phyloP scores from a whole-genome alignment of 2,329 filamentous ascomycete species.

The Ophiostoma tasmaniense region DNA sequence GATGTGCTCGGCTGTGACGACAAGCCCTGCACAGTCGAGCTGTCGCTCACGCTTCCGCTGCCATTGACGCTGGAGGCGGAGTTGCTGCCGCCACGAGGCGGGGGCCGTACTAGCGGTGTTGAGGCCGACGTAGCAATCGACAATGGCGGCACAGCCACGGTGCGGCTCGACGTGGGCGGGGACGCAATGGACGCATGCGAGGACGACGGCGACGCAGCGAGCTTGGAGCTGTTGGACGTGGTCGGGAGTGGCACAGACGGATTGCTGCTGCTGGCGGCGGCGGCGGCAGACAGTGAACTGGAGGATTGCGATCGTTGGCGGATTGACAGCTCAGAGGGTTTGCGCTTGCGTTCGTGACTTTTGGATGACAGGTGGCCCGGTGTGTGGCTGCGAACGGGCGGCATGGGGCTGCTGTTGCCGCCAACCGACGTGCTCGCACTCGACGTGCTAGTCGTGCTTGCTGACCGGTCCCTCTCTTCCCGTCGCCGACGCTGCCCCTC shows the following conservation, averaged over 20 bases:
- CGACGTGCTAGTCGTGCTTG: constrained; percentile 26
- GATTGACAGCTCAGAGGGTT: constrained; percentile 44
- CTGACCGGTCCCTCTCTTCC: constrained; percentile 16
- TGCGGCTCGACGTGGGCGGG: not conserved
- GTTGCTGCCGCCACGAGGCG: constrained; percentile 21
- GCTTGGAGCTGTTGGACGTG: constrained; percentile 18
- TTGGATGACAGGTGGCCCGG: constrained; percentile 53
- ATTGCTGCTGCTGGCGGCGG: not conserved
- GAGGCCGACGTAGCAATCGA: constrained; percentile 7
- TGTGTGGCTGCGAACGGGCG: constrained; percentile 49
- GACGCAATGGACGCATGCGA: constrained; percentile 11
- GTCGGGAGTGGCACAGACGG: constrained; percentile 21
- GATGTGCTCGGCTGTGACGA: constrained; percentile 16
- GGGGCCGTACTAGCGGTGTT: constrained; percentile 10
- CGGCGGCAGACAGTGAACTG: constrained; percentile 25
- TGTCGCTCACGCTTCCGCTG: constrained; percentile 19
- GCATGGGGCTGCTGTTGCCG: constrained; percentile 29
- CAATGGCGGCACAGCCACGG: not conserved
- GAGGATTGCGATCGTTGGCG: constrained; percentile 48
- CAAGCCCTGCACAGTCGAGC: constrained; percentile 6
- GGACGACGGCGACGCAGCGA: constrained; percentile 22
- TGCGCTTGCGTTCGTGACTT: constrained; percentile 44
- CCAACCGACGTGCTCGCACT: constrained; percentile 19
- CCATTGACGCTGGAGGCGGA: constrained; percentile 21
- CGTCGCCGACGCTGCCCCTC: constrained; percentile 21